These are phyloP conservation scores for Gossypium davidsonii DNA, from an alignment of 441 rosid species.

Conservation along the genomic window DNA sequence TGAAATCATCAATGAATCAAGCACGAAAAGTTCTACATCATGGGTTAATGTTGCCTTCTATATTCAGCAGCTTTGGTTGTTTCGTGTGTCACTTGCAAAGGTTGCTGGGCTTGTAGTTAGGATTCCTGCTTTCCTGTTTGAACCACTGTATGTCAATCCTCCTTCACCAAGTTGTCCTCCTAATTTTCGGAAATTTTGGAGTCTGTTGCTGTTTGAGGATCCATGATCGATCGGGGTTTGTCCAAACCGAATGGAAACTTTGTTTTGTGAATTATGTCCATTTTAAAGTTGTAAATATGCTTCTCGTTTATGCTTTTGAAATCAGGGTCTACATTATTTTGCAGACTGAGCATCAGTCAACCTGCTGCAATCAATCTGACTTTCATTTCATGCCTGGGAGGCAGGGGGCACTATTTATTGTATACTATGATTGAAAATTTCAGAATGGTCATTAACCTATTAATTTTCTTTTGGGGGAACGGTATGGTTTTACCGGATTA, in stretches of 20 bases:
- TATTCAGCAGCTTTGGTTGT: conserved; percentile 32
- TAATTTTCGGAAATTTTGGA: conserved; percentile 35
- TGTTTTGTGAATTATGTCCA: conserved; percentile 23
- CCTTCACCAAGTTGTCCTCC: conserved; percentile 19
- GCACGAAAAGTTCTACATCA: conserved; percentile 28
- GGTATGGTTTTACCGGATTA: too few relatives aligned
- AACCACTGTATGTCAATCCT: conserved; percentile 30
- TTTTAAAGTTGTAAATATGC: conserved; percentile 8
- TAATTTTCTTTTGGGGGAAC: too few relatives aligned
- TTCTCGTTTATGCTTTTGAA: not conserved
- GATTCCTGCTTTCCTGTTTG: conserved; percentile 32
- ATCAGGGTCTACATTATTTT: not conserved
- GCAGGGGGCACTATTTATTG: too few relatives aligned
- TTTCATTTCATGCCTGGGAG: not conserved
- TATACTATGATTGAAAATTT: too few relatives aligned
- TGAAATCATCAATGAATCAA: conserved; percentile 26
- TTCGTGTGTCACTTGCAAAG: conserved; percentile 32
- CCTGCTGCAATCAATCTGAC: not conserved
- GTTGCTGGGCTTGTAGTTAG: conserved; percentile 27
- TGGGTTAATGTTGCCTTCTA: conserved; percentile 34
- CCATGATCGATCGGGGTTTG: conserved; percentile 9
- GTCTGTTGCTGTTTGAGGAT: conserved; percentile 24
- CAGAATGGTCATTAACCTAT: too few relatives aligned
- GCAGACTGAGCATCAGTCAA: not conserved
- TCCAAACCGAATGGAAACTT: conserved; percentile 22